These are phyloP conservation scores for Hypomyces rosellus DNA, from an alignment of 2,329 filamentous ascomycete species.

Conservation along the genomic window DNA sequence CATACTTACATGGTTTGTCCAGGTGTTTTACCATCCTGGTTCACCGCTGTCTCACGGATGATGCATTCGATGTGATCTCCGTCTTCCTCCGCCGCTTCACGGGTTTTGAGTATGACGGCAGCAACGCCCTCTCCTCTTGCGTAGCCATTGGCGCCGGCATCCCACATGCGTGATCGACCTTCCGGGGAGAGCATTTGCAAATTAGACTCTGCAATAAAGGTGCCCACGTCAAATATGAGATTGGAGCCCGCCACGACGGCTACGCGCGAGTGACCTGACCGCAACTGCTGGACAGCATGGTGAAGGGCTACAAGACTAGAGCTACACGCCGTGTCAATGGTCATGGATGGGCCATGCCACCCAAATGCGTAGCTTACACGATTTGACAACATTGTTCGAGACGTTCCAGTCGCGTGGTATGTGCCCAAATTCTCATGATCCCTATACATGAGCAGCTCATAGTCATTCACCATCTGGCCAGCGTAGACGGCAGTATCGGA, in stretches of 20 bases:
- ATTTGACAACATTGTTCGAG: conserved; percentile 28
- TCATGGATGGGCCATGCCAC: conserved; percentile 22
- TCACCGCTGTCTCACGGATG: conserved; percentile 29
- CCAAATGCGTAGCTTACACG: not conserved
- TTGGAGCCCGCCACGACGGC: conserved; percentile 23
- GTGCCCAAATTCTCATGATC: conserved; percentile 12
- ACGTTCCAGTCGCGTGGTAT: conserved; percentile 21
- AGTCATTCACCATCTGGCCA: conserved; percentile 18
- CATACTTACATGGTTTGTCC: conserved; percentile 30
- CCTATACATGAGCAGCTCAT: conserved; percentile 4
- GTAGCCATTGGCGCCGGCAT: conserved; percentile 41
- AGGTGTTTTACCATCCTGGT: conserved; percentile 34
- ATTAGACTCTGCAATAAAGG: conserved; percentile 6
- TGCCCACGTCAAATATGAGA: conserved; percentile 29
- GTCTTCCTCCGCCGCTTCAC: conserved; percentile 35
- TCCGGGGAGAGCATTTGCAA: conserved; percentile 12
- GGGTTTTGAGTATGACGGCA: conserved; percentile 37
- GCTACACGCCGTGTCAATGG: conserved; percentile 29
- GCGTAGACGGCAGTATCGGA: conserved; percentile 19
- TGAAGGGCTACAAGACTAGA: conserved; percentile 19
- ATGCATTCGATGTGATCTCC: conserved; percentile 32
- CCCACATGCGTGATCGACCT: conserved; percentile 23
- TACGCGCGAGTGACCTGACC: conserved; percentile 19
- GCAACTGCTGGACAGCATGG: conserved; percentile 23
- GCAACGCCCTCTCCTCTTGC: conserved; percentile 33